Percentiles rank a stretch among this genome's conserved stretches.
phyloP scores from a whole-genome alignment of 1,284 basidiomycete species.

The Lignosus rhinocerotis region DNA sequence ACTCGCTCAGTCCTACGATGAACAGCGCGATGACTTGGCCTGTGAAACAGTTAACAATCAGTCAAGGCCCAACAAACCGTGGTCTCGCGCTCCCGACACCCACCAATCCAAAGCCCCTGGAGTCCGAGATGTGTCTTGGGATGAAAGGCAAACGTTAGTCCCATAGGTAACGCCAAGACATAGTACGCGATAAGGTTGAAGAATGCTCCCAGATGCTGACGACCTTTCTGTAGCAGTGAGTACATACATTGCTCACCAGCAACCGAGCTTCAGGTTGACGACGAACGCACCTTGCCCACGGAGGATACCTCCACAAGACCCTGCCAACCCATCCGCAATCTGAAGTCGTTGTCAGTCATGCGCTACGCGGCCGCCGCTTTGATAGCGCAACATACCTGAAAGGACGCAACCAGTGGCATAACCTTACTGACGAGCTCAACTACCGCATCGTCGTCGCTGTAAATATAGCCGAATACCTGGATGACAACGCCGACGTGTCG shows the following conservation, averaged over 20 bases:
- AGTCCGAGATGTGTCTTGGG: slow-evolving; percentile 46
- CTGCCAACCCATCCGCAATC: slow-evolving; percentile 72
- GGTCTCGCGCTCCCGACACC: not conserved
- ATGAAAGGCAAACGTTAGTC: slow-evolving; percentile 67
- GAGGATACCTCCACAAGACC: slow-evolving; percentile 70
- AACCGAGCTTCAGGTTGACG: not conserved
- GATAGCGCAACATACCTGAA: slow-evolving; percentile 56
- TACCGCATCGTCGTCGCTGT: slow-evolving; percentile 66
- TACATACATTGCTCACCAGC: slow-evolving; percentile 21
- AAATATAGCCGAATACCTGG: slow-evolving; percentile 66
- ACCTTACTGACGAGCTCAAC: slow-evolving; percentile 64
- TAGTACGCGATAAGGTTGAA: slow-evolving; percentile 82
- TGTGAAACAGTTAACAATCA: slow-evolving; percentile 21
- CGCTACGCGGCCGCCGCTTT: not conserved
- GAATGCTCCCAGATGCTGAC: slow-evolving; percentile 72
- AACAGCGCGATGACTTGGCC: slow-evolving; percentile 75
- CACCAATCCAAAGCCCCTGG: slow-evolving; percentile 70
- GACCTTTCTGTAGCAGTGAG: slow-evolving; percentile 36
- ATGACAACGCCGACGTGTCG: not conserved
- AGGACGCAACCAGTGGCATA: slow-evolving; percentile 79
- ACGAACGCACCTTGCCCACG: slow-evolving; percentile 57
- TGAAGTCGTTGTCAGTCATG: slow-evolving; percentile 18
- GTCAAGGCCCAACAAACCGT: not conserved
- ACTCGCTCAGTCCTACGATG: slow-evolving; percentile 71
- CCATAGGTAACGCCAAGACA: slow-evolving; percentile 69